These are phyloP conservation scores for Meredithiella fracta DNA, from an alignment of 2,329 filamentous ascomycete genomes.

Conservation along the genomic window DNA sequence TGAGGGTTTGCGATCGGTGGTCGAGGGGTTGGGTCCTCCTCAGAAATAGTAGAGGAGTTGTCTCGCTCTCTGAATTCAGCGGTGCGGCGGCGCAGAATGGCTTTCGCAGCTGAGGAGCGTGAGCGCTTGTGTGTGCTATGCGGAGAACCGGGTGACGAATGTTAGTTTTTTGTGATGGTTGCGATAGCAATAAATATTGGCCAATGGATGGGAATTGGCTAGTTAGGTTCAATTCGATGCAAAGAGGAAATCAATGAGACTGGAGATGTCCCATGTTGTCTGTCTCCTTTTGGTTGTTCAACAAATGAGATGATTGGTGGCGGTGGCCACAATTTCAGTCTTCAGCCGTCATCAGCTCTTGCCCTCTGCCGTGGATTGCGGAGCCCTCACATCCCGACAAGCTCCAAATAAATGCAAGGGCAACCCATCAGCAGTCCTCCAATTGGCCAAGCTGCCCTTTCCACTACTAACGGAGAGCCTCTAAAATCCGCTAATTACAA, in stretches of 20 bases:
- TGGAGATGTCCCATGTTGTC: no score
- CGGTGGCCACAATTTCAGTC: no score
- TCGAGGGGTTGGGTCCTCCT: constrained; percentile 10
- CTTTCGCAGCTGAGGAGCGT: constrained; percentile 12
- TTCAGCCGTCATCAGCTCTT: no score
- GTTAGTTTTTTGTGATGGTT: neutral
- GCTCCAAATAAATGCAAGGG: neutral
- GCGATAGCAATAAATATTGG: neutral
- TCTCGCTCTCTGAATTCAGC: constrained; percentile 7
- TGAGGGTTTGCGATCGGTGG: constrained; percentile 6
- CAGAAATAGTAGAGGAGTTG: constrained; percentile 3
- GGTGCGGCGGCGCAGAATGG: constrained; percentile 11
- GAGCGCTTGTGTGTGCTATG: constrained; percentile 10
- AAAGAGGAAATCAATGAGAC: neutral
- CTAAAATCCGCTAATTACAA: no score
- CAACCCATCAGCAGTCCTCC: neutral
- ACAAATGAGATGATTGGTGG: no score
- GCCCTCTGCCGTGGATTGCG: no score
- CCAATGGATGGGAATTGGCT: neutral
- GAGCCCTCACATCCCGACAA: no score
- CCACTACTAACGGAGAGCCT: no score
- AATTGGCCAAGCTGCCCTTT: neutral
- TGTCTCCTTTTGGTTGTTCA: no score
- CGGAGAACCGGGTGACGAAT: neutral
- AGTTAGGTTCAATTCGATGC: neutral